Evolutionary conservation across 202 grass and related monocot species (phyloP).

Genomic region (Sporobolus alterniflorus): DNA sequence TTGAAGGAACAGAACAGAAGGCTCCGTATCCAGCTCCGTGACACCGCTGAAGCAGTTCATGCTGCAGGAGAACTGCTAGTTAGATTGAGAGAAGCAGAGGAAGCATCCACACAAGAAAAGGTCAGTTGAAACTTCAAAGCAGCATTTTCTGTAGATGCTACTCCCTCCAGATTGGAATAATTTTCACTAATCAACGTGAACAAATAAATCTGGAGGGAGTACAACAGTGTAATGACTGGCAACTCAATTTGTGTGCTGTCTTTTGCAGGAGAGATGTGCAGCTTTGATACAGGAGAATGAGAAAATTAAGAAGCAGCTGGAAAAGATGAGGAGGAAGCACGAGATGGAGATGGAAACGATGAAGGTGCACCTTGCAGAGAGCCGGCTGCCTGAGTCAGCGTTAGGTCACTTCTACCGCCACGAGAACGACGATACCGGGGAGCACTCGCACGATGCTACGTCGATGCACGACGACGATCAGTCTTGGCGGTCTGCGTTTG

Average conservation of each 20-base stretch:
- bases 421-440: neutral
- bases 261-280: constrained; percentile 59
- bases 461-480: constrained; percentile 49
- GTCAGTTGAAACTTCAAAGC: constrained; percentile 14
- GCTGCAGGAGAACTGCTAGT: constrained; percentile 95
- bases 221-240: neutral
- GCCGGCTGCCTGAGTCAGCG: constrained; percentile 85
- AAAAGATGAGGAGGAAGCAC: constrained; percentile 91
- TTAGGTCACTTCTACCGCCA: constrained; percentile 63
- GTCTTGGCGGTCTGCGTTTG: constrained; percentile 85
- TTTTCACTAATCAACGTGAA: neutral
- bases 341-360: constrained; percentile 86
- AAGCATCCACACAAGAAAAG: constrained; percentile 67
- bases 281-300: constrained; percentile 74
- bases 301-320: constrained; percentile 82
- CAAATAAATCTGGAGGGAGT: neutral
- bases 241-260: neutral
- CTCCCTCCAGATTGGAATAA: neutral
- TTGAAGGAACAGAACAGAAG: constrained; percentile 97
- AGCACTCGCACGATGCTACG: constrained; percentile 5
- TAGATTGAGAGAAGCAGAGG: constrained; percentile 87
- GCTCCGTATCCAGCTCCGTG: constrained; percentile 87
- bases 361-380: constrained; percentile 94
- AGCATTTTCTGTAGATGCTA: neutral
- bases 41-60: constrained; percentile 96